Base-by-base conservation (phyloP, 495 filamentous ascomycete genomes). In the Penicillium silybi region DNA sequence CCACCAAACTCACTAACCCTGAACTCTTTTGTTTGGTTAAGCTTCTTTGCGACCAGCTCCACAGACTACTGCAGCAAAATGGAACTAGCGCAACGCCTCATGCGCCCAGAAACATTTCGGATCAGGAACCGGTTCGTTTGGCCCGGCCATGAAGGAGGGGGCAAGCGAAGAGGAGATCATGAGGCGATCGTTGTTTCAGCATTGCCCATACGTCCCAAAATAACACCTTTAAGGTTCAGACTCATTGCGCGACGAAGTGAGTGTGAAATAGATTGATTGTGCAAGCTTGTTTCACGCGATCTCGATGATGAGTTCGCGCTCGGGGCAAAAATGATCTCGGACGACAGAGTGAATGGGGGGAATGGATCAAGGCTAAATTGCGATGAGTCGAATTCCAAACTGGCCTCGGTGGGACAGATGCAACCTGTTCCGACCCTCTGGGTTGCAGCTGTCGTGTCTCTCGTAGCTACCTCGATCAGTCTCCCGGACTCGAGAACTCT, bases 101-200 rank as follows among this genome's bases (percentile, higher is more conserved):
- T 22, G 18, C 40, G 32, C 41, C 44, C 44, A 17, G 42, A 5
- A 40, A 16, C 44, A 42, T 41, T 16, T 52, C 42, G 45, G 41
- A 41, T 48, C 35, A 46, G 29, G 59, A 59, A 59, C 59, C 56
- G 51, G 59, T 62, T 53, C 53, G 50, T 60, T 57, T 53, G 44
- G 49, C 29, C 32, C 56, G 39, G 20, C 38, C 52, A 40, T 38
- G 19, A 23, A 37, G 4, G 43, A 42, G 39, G 48, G 22, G 34
- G 17, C 19, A 16, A 43, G 22, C 43, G 17, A 16, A 38, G 22
- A 22, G 44, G 34, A 9, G 44, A 41, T 57, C 44, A 34, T 53
- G 59, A 65, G 34, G 59, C 50, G 54, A 58, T 61, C 54, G 55
- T 22, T 46, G 58, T 64, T 62, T 64, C 55, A 64, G 32, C 4